Conservation (phyloP, 2,329 filamentous ascomycete genomes). For the Volutella citrinella region DNA sequence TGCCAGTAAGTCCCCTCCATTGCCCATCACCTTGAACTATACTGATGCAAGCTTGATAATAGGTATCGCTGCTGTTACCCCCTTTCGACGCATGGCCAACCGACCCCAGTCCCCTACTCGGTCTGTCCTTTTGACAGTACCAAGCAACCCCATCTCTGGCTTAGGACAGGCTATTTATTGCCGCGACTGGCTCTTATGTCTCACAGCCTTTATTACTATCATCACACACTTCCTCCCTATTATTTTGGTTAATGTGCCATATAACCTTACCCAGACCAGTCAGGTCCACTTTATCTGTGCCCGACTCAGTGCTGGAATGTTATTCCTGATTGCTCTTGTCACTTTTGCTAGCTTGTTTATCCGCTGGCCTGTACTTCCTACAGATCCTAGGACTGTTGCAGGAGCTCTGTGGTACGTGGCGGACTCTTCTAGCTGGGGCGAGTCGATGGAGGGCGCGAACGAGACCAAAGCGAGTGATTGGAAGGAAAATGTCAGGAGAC, state of each 20-base stretch:
- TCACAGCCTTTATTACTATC: constrained; percentile 39
- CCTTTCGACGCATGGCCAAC: constrained; percentile 37
- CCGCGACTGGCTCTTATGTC: constrained; percentile 37
- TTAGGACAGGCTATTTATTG: constrained; percentile 23
- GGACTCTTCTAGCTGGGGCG: too few species aligned
- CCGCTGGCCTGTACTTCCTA: constrained; percentile 40
- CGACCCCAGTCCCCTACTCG: constrained; percentile 29
- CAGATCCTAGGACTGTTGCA: constrained; percentile 43
- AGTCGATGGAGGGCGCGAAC: too few species aligned
- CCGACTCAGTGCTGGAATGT: constrained; percentile 33
- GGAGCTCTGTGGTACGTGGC: constrained; percentile 41
- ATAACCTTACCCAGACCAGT: constrained; percentile 38
- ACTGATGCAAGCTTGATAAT: constrained; percentile 1
- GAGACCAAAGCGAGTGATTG: too few species aligned
- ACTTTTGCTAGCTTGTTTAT: constrained; percentile 38
- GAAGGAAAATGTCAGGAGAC: too few species aligned
- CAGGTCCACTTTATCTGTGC: constrained; percentile 38
- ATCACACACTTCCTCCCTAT: constrained; percentile 47
- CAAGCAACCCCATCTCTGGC: constrained; percentile 44
- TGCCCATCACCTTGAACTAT: too few species aligned
- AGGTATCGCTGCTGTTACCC: constrained; percentile 40
- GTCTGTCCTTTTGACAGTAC: constrained; percentile 39
- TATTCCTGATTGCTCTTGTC: constrained; percentile 40
- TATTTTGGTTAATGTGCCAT: constrained; percentile 46
- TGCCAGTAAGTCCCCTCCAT: constrained; percentile 35